phyloP scores from a whole-genome alignment of 2,329 filamentous ascomycete genomes.

The Delphinella strobiligena region DNA sequence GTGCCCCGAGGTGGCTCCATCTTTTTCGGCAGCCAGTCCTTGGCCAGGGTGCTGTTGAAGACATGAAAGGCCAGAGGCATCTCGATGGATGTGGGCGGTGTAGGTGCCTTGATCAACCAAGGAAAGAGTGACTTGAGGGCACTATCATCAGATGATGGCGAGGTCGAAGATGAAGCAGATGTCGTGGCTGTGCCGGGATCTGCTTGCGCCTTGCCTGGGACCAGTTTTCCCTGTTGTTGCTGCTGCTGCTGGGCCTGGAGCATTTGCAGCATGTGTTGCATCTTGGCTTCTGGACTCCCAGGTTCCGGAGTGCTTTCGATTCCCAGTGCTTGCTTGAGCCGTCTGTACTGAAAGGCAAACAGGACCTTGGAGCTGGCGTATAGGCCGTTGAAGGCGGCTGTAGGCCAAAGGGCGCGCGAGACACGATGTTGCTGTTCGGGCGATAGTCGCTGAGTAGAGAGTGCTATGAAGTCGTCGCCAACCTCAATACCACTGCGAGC shows the following conservation, averaged over 20 bases:
- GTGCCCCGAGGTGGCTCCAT: conserved; percentile 31
- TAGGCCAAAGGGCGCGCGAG: conserved; percentile 25
- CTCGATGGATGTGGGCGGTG: conserved; percentile 14
- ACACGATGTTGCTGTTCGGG: conserved; percentile 29
- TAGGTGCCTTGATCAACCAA: conserved; percentile 15
- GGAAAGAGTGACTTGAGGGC: conserved; percentile 12
- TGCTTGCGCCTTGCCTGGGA: conserved; percentile 9
- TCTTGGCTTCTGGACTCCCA: conserved; percentile 19
- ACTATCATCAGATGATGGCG: conserved; percentile 8
- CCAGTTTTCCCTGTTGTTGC: conserved; percentile 7
- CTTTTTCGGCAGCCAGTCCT: conserved; percentile 21
- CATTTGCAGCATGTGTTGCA: conserved; percentile 17
- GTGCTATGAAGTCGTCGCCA: conserved; percentile 26
- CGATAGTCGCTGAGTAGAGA: conserved; percentile 26
- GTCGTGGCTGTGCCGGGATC: not conserved
- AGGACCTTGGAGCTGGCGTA: conserved; percentile 24
- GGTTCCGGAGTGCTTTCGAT: conserved; percentile 20
- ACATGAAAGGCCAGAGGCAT: conserved; percentile 19
- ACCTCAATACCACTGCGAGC: conserved; percentile 34
- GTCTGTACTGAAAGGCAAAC: conserved; percentile 22
- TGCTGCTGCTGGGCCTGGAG: conserved; percentile 17
- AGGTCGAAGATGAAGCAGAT: not conserved
- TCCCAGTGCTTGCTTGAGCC: conserved; percentile 24
- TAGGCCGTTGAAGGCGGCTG: conserved; percentile 21
- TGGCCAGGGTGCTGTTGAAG: conserved; percentile 15